Base-by-base conservation (phyloP, 352 stramenopile genomes). In the Stephanocyclus meneghinianus region DNA sequence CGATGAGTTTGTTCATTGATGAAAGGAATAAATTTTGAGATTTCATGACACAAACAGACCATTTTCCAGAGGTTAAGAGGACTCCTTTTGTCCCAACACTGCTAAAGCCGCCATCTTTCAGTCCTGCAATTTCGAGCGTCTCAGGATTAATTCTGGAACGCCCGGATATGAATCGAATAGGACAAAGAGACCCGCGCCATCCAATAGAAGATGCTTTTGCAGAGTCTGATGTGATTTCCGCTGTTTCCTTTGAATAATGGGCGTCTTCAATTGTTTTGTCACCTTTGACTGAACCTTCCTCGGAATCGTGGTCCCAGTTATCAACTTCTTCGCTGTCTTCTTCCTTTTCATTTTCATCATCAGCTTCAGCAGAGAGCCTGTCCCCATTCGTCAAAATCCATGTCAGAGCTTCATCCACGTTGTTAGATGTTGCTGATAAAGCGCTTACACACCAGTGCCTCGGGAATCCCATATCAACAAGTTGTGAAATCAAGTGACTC, bases 331-430 rank as follows among this genome's bases (percentile, higher is more conserved):
- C 80, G 6, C 91, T 78, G 21, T 87, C 80, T 56, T 89, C 83
- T 16, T 85, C 85, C 40, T 87, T 78, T 30, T 88, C 84, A 66
- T 92, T 67, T 37, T 77, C 89, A 55, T 87, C 85, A 60, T 83
- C 74, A 2, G 69, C 76, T 61, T 86, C 74, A 30, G 76, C 71
- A 64, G 69, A 80, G 21, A 94, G 78, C 42, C 88, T 78, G 50
- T 92, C 90, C n/a, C 86, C 83, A 84, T 94, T 92, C 11, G 81
- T 91, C 9, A 93, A 70, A 76, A 94, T 94, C 88, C 88, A 94
- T 40, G 87, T 94, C 8, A 94, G 66, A 30, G 90, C 90, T 71
- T 93, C 87, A 48, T 93, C 87, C 9, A 94, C 84, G 84, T 92
- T 93, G 56, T 92, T 92, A 45, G 87, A 83, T 16, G 86, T 92